Conservation (phyloP, 1,284 basidiomycete species). For the Apiotrichum brassicae region DNA sequence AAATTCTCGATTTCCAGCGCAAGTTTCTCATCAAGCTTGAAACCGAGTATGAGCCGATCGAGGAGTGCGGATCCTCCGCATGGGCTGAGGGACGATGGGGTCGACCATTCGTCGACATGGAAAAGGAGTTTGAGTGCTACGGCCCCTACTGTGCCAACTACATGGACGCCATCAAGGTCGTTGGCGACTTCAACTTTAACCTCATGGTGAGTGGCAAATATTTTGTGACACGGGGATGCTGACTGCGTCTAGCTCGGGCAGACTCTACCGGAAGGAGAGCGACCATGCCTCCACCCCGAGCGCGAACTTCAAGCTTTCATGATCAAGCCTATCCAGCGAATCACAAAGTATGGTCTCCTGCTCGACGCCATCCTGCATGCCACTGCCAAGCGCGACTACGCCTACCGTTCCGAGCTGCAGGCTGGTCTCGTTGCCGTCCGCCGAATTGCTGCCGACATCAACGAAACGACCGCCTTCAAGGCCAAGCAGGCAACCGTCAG, state of each 20-base stretch:
- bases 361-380: slow-evolving; percentile 49
- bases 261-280: slow-evolving; percentile 26
- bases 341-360: slow-evolving; percentile 68
- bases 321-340: slow-evolving; percentile 70
- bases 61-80: slow-evolving; percentile 51
- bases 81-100: slow-evolving; percentile 91
- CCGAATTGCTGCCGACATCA: slow-evolving; percentile 91
- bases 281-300: slow-evolving; percentile 41
- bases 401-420: slow-evolving; percentile 72
- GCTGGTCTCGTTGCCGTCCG: slow-evolving; percentile 78
- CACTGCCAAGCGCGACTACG: slow-evolving; percentile 53
- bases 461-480: slow-evolving; percentile 80
- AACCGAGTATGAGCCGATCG: slow-evolving; percentile 59
- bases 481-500: slow-evolving; percentile 69
- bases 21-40: slow-evolving; percentile 93
- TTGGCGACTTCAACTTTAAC: slow-evolving; percentile 76
- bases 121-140: slow-evolving; percentile 88
- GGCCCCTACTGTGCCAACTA: slow-evolving; percentile 98
- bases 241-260: slow-evolving; percentile 27
- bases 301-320: slow-evolving; percentile 75
- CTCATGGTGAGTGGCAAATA: slow-evolving; percentile 59
- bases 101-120: slow-evolving; percentile 63
- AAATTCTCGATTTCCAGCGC: slow-evolving; percentile 88
- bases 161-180: slow-evolving; percentile 74
- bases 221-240: slow-evolving; percentile 1